A percentile compares a stretch with the other conserved stretches of the same genome.
Conservation (phyloP, 768 basidiomycete species). For the Clitopilus passeckerianus region DNA sequence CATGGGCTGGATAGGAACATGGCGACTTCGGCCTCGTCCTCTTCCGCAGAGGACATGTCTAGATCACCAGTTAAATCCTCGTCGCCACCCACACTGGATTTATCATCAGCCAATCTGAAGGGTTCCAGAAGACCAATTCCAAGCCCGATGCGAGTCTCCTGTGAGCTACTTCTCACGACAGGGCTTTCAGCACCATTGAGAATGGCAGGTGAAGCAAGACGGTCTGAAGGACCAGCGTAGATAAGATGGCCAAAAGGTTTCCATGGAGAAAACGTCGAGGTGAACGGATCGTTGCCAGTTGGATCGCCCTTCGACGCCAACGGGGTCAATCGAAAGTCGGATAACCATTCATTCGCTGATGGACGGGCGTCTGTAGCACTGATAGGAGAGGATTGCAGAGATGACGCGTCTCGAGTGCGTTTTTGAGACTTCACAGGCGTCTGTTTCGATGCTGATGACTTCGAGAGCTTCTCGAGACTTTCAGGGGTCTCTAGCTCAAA, state of each 20-base stretch:
- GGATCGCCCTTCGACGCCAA: slow-evolving; percentile 16
- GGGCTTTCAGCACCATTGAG: slow-evolving; percentile 42
- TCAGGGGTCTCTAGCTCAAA: slow-evolving; percentile 23
- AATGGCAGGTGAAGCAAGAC: slow-evolving; percentile 15
- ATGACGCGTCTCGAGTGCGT: slow-evolving; percentile 29
- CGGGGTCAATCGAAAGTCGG: slow-evolving; percentile 22
- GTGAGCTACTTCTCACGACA: slow-evolving; percentile 36
- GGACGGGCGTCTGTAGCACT: neutral
- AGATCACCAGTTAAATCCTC: slow-evolving; percentile 25
- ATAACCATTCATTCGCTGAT: slow-evolving; percentile 33
- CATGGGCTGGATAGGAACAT: slow-evolving; percentile 2
- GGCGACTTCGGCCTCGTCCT: slow-evolving; percentile 18
- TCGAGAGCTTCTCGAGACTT: slow-evolving; percentile 24
- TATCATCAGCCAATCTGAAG: slow-evolving; percentile 40
- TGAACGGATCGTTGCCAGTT: slow-evolving; percentile 39
- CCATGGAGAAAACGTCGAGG: slow-evolving; percentile 39
- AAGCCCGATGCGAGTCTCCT: slow-evolving; percentile 34
- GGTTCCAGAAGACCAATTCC: slow-evolving; percentile 54
- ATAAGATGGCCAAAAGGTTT: slow-evolving; percentile 18
- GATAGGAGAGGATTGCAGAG: slow-evolving; percentile 10
- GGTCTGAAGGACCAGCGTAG: slow-evolving; percentile 15
- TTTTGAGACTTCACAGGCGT: neutral
- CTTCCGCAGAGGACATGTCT: slow-evolving; percentile 21
- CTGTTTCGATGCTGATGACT: slow-evolving; percentile 19
- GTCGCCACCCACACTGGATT: slow-evolving; percentile 19